Base-by-base conservation (phyloP, 2,329 filamentous ascomycete species). In the Septoria petroselini region DNA sequence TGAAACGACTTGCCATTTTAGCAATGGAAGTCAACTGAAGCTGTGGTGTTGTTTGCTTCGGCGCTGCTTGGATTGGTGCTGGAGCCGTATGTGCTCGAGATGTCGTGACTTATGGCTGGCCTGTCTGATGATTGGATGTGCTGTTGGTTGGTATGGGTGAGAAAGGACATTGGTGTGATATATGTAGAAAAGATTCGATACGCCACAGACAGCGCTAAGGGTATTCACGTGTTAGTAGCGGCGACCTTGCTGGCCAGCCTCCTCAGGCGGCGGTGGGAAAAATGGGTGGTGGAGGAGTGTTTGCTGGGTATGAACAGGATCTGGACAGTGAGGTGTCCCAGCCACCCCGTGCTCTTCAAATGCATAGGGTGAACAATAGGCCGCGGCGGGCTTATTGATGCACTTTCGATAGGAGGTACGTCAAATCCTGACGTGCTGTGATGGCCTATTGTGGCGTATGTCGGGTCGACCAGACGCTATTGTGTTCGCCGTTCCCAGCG, bases 1-100 rank as follows among this genome's bases (percentile, higher is more conserved):
- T n/a, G 27, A 15, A 15, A 43, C 14, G 19, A 29, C 48, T 17
- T 33, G 46, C 49, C 49, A 52, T 52, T 29, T 14, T 17, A 19
- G 34, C 18, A 12, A 18, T 18, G 14, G 34, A 2, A 19, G 23
- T 27, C 9, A 27, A 27, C 5, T 27, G 23, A 27, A 27, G 23
- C 9, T 27, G 23, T 9, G 9, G 23, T 27, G 23, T 31, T 18
- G 27, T n/a, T 37, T 19, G 43, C 3, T 41, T 15, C 14, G 27
- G 9, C 2, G 8, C 23, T 1, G 4, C 3, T n/a, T n/a, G 23
- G 23, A 17, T 18, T 41, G 2, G 30, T 18, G 25, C 6, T 27
- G 31, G 3, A 21, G 30, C 3, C 12, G n/a, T 18, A 18, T 11
- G 8, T 11, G 25, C 23, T 31, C 23, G 39, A 27, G 23, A 27